A percentile compares a stretch with the other conserved stretches of the same genome.
phyloP scores from a whole-genome alignment of 2,329 filamentous ascomycete species.

The Aaosphaeria pasadenensis region DNA sequence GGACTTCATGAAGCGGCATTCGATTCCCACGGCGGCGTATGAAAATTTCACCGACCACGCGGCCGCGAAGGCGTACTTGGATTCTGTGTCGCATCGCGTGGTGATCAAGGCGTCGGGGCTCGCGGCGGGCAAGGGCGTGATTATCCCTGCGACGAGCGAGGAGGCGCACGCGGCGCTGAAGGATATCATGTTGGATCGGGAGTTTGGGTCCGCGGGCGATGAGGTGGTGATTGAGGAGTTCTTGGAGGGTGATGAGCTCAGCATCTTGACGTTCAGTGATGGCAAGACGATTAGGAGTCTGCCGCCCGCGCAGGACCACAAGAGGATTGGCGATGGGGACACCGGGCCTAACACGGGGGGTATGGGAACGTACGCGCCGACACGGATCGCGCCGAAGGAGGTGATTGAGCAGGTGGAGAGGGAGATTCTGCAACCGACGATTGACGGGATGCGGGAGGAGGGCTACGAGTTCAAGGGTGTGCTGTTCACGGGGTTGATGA shows the following conservation, averaged over 20 bases:
- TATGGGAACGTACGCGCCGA: conserved; percentile 95
- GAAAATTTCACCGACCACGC: conserved; percentile 81
- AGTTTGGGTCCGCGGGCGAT: conserved; percentile 82
- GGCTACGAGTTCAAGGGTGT: conserved; percentile 58
- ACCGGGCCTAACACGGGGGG: conserved; percentile 91
- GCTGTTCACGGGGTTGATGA: conserved; percentile 90
- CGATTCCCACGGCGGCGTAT: conserved; percentile 88
- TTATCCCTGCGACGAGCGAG: conserved; percentile 76
- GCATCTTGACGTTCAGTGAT: conserved; percentile 87
- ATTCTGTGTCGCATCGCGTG: conserved; percentile 32
- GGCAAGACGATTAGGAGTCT: conserved; percentile 80
- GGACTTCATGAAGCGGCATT: conserved; percentile 91
- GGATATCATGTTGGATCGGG: conserved; percentile 85
- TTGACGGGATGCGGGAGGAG: conserved; percentile 83
- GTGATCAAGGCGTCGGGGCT: conserved; percentile 94
- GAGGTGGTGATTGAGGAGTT: conserved; percentile 97
- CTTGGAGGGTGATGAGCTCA: conserved; percentile 86
- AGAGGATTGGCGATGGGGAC: conserved; percentile 88
- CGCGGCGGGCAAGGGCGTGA: conserved; percentile 92
- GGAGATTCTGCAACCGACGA: conserved; percentile 83
- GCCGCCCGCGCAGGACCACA: conserved; percentile 94
- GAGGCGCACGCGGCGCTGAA: conserved; percentile 80
- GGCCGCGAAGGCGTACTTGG: conserved; percentile 68
- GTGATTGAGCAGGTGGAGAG: conserved; percentile 76
- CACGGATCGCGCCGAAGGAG: conserved; percentile 48